Evolutionary conservation across 148 eudicot species (phyloP), one percentile per base, ranked within the genome.

Genomic region (Cornus florida): DNA sequence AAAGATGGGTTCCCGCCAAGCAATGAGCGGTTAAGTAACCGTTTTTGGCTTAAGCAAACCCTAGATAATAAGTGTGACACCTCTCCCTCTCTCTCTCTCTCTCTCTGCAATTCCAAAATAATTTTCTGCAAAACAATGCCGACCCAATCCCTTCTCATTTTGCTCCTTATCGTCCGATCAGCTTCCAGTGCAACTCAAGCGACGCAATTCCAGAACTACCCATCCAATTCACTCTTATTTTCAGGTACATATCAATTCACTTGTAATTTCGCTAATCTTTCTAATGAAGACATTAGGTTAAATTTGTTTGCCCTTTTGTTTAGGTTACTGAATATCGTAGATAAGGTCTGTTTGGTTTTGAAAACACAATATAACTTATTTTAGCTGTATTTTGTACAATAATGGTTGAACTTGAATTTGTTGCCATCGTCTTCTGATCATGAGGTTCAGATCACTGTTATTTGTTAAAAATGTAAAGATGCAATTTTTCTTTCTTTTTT

Each of bases 161-260:
- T 67, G 1, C 65, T 82, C 77, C 64, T 82, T 46, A 12, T 77
- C 50, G 5, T 77, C 59, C 71, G 19, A 38, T 23, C 76, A 16
- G 38, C 24, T 69, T 70, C 22, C 32, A 1, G 23, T 7, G 19
- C 78, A 43, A 38, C 78, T 16, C 60, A 32, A 24, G 38, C 10
- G 35, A 20, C 56, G 7, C 46, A 70, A 72, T 77, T 53, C 33
- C 84, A 53, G 23, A 39, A 72, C 39, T 67, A 77, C 53, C 68
- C 77, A 35, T 41, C 69, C 9, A 72, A 67, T 72, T 64, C 69
- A 32, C 73, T 56, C 38, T 72, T 82, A 33, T 82, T 77, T 62
- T 76, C 84, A 67, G 80, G 84, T 82, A 39, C 50, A 10, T 14
- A 57, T 39, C 16, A 3, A 35, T 19, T 33, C 35, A 35, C 31